Percentiles rank a stretch among this genome's conserved stretches.
These are phyloP conservation scores for barrel medic (Medicago truncatula) DNA, from an alignment of 306 rosid species.

Conservation along the genomic window DNA sequence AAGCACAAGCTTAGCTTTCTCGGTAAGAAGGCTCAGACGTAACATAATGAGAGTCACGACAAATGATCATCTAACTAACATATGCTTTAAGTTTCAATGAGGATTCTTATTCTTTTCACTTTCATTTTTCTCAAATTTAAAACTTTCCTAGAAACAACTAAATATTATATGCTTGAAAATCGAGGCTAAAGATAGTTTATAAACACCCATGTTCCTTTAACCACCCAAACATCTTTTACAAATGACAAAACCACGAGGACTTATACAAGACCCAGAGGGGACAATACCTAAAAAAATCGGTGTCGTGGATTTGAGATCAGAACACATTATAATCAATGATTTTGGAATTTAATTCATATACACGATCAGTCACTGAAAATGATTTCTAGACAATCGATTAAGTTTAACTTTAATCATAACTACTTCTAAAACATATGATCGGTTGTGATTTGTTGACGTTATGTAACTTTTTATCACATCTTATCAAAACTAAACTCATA, in stretches of 20 bases:
- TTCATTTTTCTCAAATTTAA: conserved; percentile 36
- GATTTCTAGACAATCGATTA: no score
- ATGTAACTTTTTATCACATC: neutral
- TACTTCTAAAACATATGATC: neutral
- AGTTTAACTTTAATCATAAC: neutral
- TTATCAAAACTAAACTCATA: neutral
- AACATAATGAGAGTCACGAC: conserved; percentile 37
- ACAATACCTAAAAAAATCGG: no score
- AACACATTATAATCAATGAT: neutral
- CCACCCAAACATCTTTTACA: no score
- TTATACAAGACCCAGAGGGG: no score
- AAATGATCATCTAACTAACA: conserved; percentile 12
- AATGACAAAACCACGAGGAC: no score
- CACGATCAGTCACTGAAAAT: no score
- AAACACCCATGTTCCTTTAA: no score
- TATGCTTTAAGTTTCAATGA: conserved; percentile 26
- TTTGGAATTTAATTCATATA: neutral
- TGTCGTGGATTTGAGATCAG: no score
- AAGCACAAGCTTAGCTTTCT: conserved; percentile 49
- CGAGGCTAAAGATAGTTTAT: no score
- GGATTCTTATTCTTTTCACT: neutral
- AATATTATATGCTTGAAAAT: neutral
- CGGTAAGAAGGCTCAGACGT: conserved; percentile 37
- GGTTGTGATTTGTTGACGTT: no score
- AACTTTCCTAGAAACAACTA: conserved; percentile 35